Evolutionary conservation across 805 yeast species (phyloP), one percentile per base, ranked within the genome.

Genomic region (Candida vaughaniae): DNA sequence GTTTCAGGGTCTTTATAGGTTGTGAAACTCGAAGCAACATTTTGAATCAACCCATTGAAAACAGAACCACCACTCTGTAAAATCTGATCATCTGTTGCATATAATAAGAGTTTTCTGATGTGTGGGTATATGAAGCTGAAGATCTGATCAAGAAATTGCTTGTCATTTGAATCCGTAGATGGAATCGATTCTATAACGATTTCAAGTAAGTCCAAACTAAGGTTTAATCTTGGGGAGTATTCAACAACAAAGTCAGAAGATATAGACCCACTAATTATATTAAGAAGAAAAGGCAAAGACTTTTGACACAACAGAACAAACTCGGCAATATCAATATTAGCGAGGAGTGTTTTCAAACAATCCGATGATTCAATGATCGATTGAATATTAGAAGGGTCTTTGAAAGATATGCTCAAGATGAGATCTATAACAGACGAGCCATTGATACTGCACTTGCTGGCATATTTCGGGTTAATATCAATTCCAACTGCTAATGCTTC

Each of bases 1-100:
- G 66, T 60, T 3, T 57, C 47, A 1, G 62, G 56, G n/a, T 60
- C 60, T 2, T 36, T 43, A 42, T 59, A 72, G 5, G 48, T 42
- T 7, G 60, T 36, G 33, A 75, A 62, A 25, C 51, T 47, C 7
- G 43, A 36, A 2, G 75, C 52, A 4, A 71, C 69, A 10, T 56
- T 60, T 30, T 64, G 62, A 16, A 88, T 61, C 27, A 89, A 58
- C 19, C 74, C 76, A 41, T 80, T 79, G 49, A 85, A 78, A 4
- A 82, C 80, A 42, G 85, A 91, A 0, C 91, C 84, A 2, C 89
- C 82, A 8, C 78, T 65, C 59, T 89, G 95, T 22, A 89, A 56
- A 6, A 87, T 72, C 51, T 83, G 88, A 48, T 85, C 86, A 55
- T 89, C 96, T n/a, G 58, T 64, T 0, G 88, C 71, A 2, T 39